Evolutionary conservation across 331 rosid species (phyloP), one percentile per base, ranked within the genome.

Genomic region (Cydonia oblonga): DNA sequence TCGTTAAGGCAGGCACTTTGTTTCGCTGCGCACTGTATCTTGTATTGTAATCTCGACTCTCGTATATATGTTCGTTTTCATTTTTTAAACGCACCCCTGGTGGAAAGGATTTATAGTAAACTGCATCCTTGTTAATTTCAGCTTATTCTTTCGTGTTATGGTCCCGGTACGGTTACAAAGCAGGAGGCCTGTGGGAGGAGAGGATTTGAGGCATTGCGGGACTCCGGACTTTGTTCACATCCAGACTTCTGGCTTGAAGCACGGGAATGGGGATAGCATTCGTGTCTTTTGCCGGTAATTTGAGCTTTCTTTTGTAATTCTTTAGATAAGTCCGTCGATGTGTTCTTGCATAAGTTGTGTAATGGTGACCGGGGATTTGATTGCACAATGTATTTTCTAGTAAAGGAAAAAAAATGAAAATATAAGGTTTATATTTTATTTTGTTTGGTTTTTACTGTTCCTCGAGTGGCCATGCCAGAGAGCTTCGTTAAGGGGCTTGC

Each of bases 1-100:
- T 60, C 98, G 97, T 67, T 91, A 78, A 79, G 73, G 46, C 64
- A 3, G 22, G n/a, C 54, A 71, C 67, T 65, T 9, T 71, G 66
- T 24, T 38, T 73, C 64, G 61, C 70, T 82, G 79, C 44, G 40
- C 60, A 20, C 32, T 25, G 7, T 72, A 18, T 53, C 51, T 58
- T 68, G 70, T 69, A 46, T 28, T 79, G 66, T 79, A 74, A 28
- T 74, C 66, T 40, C 25, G 16, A 42, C 60, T 59, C 42, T 8
- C 12, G 40, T 35, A 15, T 62, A 10, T 8, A 29, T 51, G 51
- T 64, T 35, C 59, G 1, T 23, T 64, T 53, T 62, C 26, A 29
- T 46, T 54, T 33, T 53, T 15, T 15, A 46, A 46, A 8, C 16
- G 28, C 20, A 1, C 66, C 20, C 16, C 14, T 62, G 15, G 66